phyloP scores from a whole-genome alignment of 257 asterid species.

The Solanum pimpinellifolium region DNA sequence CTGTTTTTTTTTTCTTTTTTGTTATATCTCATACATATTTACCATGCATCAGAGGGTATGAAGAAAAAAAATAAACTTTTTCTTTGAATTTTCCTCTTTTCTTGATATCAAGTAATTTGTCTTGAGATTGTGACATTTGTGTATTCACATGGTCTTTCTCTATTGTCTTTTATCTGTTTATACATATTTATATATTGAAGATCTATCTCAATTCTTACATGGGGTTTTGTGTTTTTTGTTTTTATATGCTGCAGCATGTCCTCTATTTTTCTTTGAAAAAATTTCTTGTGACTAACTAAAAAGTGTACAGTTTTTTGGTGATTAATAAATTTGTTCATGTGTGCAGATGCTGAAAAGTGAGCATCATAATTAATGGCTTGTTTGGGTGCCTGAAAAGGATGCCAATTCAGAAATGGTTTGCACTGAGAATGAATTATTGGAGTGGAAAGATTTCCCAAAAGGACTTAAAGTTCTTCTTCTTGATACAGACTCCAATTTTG shows the following conservation, averaged over 20 bases:
- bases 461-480: constrained; percentile 42
- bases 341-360: constrained; percentile 6
- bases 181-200: neutral
- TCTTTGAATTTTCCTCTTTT: neutral
- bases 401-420: constrained; percentile 42
- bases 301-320: neutral
- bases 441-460: constrained; percentile 43
- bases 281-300: neutral
- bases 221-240: neutral
- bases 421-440: constrained; percentile 33
- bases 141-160: neutral
- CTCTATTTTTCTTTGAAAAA: neutral
- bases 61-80: neutral
- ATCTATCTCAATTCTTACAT: neutral
- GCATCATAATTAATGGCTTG: neutral
- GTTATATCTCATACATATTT: neutral
- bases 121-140: neutral
- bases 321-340: neutral
- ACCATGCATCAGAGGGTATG: neutral
- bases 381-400: constrained; percentile 22
- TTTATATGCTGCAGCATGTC: neutral
- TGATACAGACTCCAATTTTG: constrained; percentile 15
- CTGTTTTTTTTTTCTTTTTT: neutral
- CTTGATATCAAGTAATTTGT: neutral
- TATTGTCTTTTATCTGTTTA: neutral